Percentiles rank a stretch among this genome's conserved stretches.
phyloP scores from a whole-genome alignment of 768 basidiomycete genomes.

The Tremella mesenterica region DNA sequence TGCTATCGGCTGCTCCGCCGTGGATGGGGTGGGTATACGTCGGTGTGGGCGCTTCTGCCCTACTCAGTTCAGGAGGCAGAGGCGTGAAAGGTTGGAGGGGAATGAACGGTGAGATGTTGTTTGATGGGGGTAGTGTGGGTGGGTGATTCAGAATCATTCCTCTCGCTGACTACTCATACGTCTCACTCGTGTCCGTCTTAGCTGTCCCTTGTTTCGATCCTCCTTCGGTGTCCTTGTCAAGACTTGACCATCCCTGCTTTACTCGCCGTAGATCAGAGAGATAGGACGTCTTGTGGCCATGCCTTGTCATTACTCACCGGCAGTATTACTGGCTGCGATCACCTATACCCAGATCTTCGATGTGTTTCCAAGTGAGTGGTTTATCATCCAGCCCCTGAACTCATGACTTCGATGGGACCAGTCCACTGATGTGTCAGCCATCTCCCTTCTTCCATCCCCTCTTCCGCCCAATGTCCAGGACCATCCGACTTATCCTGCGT shows the following conservation, averaged over 20 bases:
- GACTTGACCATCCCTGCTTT: too few species aligned
- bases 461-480: constrained; percentile 12
- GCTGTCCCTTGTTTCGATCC: not conserved
- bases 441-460: constrained; percentile 28
- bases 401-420: not conserved
- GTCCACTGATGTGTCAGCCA: constrained; percentile 15
- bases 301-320: too few species aligned
- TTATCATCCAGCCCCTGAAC: not conserved
- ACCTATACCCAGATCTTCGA: constrained; percentile 32
- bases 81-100: constrained; percentile 30
- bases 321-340: constrained; percentile 30
- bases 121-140: constrained; percentile 44
- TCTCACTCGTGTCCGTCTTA: not conserved
- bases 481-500: constrained; percentile 20
- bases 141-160: too few species aligned
- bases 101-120: constrained; percentile 40
- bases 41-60: constrained; percentile 26
- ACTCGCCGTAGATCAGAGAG: too few species aligned
- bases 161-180: too few species aligned
- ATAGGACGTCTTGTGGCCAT: too few species aligned
- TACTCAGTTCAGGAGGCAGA: constrained; percentile 28
- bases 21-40: constrained; percentile 34
- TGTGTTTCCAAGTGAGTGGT: constrained; percentile 28
- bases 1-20: constrained; percentile 24
- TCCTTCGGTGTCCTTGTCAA: too few species aligned